These are phyloP conservation scores for Diaporthe destruens DNA, from an alignment of 2,329 filamentous ascomycete genomes.

Conservation along the genomic window DNA sequence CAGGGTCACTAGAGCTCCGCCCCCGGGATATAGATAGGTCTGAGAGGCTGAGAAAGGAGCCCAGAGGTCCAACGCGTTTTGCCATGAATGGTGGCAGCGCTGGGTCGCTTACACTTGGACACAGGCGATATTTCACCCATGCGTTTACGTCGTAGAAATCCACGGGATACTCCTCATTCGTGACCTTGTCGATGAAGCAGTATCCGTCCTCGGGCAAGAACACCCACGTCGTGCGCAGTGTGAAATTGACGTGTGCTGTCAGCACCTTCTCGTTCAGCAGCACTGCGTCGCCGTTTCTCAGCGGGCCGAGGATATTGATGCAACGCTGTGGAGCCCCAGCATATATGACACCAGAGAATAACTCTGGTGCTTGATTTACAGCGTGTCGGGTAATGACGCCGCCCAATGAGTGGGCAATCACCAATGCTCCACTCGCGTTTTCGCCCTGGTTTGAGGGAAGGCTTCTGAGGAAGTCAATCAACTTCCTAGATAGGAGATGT, in stretches of 20 bases:
- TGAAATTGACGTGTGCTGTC: slow-evolving; percentile 94
- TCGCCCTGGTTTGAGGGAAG: slow-evolving; percentile 77
- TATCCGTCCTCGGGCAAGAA: slow-evolving; percentile 88
- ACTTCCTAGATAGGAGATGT: slow-evolving; percentile 75
- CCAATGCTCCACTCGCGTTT: slow-evolving; percentile 76
- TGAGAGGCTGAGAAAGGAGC: slow-evolving; percentile 62
- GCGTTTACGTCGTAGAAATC: slow-evolving; percentile 85
- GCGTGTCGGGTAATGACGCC: slow-evolving; percentile 90
- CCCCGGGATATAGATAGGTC: slow-evolving; percentile 58
- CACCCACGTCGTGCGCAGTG: slow-evolving; percentile 85
- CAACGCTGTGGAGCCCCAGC: slow-evolving; percentile 88
- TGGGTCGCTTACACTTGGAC: slow-evolving; percentile 78
- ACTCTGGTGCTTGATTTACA: slow-evolving; percentile 85
- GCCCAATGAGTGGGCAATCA: slow-evolving; percentile 89
- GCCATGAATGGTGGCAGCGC: slow-evolving; percentile 69
- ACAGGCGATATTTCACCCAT: slow-evolving; percentile 84
- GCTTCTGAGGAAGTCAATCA: slow-evolving; percentile 79
- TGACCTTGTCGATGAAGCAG: slow-evolving; percentile 88
- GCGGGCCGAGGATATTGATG: slow-evolving; percentile 89
- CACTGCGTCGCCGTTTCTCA: slow-evolving; percentile 93
- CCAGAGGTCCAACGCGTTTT: slow-evolving; percentile 53
- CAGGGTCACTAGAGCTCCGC: slow-evolving; percentile 58
- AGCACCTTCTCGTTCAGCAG: slow-evolving; percentile 89
- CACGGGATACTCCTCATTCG: slow-evolving; percentile 82
- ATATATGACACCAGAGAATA: slow-evolving; percentile 88